Evolutionary conservation across 176 grass and related monocot species (phyloP), one percentile per base, ranked within the genome.

Genomic region (Puccinellia tenuiflora): DNA sequence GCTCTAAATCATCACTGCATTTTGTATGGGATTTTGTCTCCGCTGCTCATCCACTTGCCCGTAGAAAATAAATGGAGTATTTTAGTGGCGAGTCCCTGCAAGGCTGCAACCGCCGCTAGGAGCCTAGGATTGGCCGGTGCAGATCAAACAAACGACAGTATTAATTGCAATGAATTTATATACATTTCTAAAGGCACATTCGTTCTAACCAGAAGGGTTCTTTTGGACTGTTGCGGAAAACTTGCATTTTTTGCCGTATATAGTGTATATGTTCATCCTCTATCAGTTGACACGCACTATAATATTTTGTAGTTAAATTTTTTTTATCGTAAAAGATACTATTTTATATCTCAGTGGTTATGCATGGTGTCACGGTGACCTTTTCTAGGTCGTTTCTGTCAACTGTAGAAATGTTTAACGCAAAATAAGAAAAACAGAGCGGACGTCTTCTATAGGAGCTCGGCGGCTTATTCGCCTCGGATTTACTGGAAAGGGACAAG

Each of bases 81-180:
- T n/a, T n/a, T n/a, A 9, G 39, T 85, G 52, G 1, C n/a, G n/a
- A 20, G 52, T 61, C 68, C 76, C 75, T n/a, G n/a, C n/a, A n/a
- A n/a, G n/a, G n/a, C 17, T 22, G 21, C 16, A 57, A 75, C n/a
- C 77, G 63, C 31, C n/a, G 9, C 52, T 55, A 22, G 6, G 18
- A 55, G 6, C 12, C 22, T 66, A 66, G 45, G 68, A 86, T 86
- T 81, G 77, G 77, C 31, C 1, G 68, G 75, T 24, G 18, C 57
- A 86, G 77, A 75, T 75, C 57, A 0, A 81, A 7, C 16, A 74
- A 38, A 73, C 16, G 77, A 80, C 77, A 64, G 70, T 2, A 6
- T 17, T 9, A 1, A 20, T 5, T 7, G 18, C 7, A 38, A 29
- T 77, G 25, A 66, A 45, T 1, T 2, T 9, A 2, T 48, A n/a